phyloP scores from a whole-genome alignment of 2,329 filamentous ascomycete species.

The Penicillium digitatum region DNA sequence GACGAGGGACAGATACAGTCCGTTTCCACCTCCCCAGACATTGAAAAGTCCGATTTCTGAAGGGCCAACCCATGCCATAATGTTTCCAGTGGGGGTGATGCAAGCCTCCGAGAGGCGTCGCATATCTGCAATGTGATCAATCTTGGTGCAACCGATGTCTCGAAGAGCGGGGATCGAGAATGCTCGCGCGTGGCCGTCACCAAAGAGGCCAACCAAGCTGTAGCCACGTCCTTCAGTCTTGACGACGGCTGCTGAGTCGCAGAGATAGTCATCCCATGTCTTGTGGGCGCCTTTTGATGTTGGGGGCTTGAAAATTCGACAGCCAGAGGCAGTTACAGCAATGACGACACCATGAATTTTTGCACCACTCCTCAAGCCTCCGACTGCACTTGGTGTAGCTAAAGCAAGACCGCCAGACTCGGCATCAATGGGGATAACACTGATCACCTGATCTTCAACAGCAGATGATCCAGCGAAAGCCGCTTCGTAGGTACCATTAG shows the following conservation, averaged over 20 bases:
- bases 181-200: conserved; percentile 72
- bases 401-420: conserved; percentile 71
- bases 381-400: conserved; percentile 71
- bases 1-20: conserved; percentile 50
- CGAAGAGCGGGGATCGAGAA: conserved; percentile 85
- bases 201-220: conserved; percentile 79
- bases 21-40: conserved; percentile 72
- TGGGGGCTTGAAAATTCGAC: conserved; percentile 83
- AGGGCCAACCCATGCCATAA: conserved; percentile 84
- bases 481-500: conserved; percentile 65
- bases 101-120: conserved; percentile 65
- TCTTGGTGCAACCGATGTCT: conserved; percentile 67
- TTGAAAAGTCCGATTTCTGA: conserved; percentile 80
- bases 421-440: conserved; percentile 72
- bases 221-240: conserved; percentile 70
- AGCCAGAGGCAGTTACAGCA: conserved; percentile 68
- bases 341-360: conserved; percentile 78
- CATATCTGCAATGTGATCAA: conserved; percentile 67
- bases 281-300: conserved; percentile 87
- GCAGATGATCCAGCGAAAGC: conserved; percentile 65
- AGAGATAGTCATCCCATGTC: conserved; percentile 77
- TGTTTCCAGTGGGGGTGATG: conserved; percentile 72
- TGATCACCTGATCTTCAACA: conserved; percentile 67
- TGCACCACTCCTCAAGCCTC: conserved; percentile 68
- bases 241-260: conserved; percentile 73